Evolutionary conservation across 352 stramenopile species (phyloP), one percentile per base, ranked within the genome.

Genomic region (Elongisporangium prolatum): DNA sequence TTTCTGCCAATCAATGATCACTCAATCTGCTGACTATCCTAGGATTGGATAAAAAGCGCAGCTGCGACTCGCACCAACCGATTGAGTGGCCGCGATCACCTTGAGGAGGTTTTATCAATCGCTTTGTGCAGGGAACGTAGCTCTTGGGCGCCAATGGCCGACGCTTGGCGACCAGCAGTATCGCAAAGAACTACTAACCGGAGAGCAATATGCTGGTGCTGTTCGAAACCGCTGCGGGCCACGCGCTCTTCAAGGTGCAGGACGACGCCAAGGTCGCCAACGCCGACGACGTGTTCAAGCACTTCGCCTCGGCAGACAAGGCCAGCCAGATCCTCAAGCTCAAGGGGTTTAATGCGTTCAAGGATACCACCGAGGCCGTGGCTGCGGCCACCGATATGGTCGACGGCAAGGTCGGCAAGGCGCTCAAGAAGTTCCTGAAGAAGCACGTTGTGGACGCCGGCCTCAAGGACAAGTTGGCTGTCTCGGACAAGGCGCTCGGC

Each of bases 221-320:
- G 37, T 99, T 99, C 69, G 98, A 99, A 77, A 99, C 98, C 38
- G 93, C 97, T 17, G 97, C 96, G 58, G 98, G 98, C 48, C 98
- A 99, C 76, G 98, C 97, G 60, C 85, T 99, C 24, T 99, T 99
- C 70, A 99, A 99, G 88, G 95, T 99, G 62, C 81, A 96, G 72
- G 89, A 98, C 71, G 92, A 98, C 65, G 84, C 84, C 61, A 98
- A 97, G 75, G 54, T 98, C 40, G 76, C 86, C 59, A 93, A 84
- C 60, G 78, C 85, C 51, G 92, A 97, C 51, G 88, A 96, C 66
- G 88, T 98, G 54, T 92, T 80, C 68, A 93, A 98, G 70, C 78
- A 98, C 71, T 98, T 98, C 61, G 68, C 88, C 50, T 94, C 77
- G 24, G 74, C 88, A 1, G 92, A 97, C 56, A 97, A 97, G 75